These are phyloP conservation scores for Phellopilus nigrolimitatus DNA, from an alignment of 1,284 basidiomycete genomes.

Conservation along the genomic window DNA sequence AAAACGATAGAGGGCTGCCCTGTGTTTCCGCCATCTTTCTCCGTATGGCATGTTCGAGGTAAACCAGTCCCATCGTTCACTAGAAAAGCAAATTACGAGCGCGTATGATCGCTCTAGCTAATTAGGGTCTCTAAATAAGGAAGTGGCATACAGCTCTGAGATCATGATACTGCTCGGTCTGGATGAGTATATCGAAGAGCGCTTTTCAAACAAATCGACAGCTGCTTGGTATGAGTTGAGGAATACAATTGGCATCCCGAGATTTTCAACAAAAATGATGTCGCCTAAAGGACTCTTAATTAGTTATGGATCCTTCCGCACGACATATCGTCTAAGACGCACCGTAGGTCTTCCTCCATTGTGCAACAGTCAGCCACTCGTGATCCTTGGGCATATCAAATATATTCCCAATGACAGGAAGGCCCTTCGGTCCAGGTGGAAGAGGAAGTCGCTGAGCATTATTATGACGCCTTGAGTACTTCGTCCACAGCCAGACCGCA, in stretches of 20 bases:
- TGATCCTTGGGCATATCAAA: slow-evolving; percentile 19
- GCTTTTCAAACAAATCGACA: slow-evolving; percentile 60
- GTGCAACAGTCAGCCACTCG: slow-evolving; percentile 17
- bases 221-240: slow-evolving; percentile 53
- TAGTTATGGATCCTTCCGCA: not conserved
- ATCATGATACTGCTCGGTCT: slow-evolving; percentile 43
- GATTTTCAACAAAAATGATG: slow-evolving; percentile 39
- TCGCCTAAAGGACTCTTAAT: slow-evolving; percentile 38
- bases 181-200: slow-evolving; percentile 64
- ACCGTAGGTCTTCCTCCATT: slow-evolving; percentile 23
- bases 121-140: no score
- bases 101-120: not conserved
- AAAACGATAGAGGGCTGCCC: slow-evolving; percentile 25
- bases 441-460: not conserved
- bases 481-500: not conserved
- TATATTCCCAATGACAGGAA: slow-evolving; percentile 22
- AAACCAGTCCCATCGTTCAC: slow-evolving; percentile 11
- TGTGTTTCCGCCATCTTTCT: slow-evolving; percentile 24
- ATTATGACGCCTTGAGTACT: not conserved
- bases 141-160: slow-evolving; percentile 41
- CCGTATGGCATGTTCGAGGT: slow-evolving; percentile 23
- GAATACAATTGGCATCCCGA: slow-evolving; percentile 39
- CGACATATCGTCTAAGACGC: not conserved
- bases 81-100: not conserved
- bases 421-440: slow-evolving; percentile 21